Conservation (phyloP, 1,284 basidiomycete genomes). For the Puccinia polysora region DNA sequence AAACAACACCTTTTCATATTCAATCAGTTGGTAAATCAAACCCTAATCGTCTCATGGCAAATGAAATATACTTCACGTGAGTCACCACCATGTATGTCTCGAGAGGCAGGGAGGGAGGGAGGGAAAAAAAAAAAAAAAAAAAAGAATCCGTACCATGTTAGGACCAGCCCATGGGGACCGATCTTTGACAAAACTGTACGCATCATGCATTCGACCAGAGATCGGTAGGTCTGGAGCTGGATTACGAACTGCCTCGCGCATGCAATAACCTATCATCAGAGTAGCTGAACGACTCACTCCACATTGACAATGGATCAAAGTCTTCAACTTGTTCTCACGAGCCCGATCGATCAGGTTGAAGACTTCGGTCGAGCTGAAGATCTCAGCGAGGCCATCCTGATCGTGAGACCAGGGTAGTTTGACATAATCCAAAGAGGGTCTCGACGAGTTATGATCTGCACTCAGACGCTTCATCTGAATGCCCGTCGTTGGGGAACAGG, state of each 20-base stretch:
- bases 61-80: too few species aligned
- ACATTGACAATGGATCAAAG: conserved; percentile 91
- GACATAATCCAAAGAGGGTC: conserved; percentile 78
- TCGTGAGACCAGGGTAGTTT: conserved; percentile 87
- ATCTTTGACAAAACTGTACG: conserved; percentile 66
- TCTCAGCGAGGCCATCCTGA: conserved; percentile 24
- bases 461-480: conserved; percentile 61
- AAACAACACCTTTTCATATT: conserved; percentile 63
- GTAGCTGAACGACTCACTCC: conserved; percentile 93
- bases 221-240: conserved; percentile 54
- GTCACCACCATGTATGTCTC: too few species aligned
- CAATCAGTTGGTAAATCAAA: conserved; percentile 90
- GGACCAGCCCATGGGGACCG: conserved; percentile 84
- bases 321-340: conserved; percentile 66
- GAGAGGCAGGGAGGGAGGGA: too few species aligned
- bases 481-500: conserved; percentile 39
- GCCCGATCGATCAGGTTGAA: conserved; percentile 76
- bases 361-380: conserved; percentile 66
- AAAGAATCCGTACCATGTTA: conserved; percentile 71
- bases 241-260: conserved; percentile 78
- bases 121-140: conserved; percentile 40
- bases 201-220: conserved; percentile 74
- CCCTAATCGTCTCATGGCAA: conserved; percentile 53
- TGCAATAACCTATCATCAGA: conserved; percentile 84
- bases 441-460: conserved; percentile 45